Percentiles rank a stretch among this genome's conserved stretches.
Conservation (phyloP, 345 rosid genomes). For the Eucalyptus regnans region DNA sequence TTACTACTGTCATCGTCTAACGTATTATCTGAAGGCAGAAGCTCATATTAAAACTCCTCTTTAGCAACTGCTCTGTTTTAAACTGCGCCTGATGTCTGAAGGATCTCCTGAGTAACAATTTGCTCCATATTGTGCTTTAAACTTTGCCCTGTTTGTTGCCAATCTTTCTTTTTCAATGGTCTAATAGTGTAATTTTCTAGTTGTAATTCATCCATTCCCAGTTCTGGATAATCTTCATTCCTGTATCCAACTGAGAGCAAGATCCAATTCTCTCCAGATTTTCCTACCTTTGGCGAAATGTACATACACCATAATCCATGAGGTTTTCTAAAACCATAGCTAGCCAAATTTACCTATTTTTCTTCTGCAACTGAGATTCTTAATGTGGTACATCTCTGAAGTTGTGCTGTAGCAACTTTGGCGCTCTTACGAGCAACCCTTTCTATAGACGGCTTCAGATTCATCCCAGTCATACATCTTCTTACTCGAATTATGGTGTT, state of each 20-base stretch:
- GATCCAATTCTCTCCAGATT: neutral
- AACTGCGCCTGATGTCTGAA: neutral
- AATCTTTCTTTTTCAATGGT: neutral
- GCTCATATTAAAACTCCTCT: neutral
- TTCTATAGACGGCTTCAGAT: neutral
- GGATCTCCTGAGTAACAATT: neutral
- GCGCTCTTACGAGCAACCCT: neutral
- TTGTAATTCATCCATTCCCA: neutral
- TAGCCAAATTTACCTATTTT: neutral
- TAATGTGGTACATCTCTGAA: neutral
- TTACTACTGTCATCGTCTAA: neutral
- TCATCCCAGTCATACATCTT: neutral
- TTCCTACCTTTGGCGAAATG: neutral
- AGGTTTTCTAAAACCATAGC: too few relatives aligned
- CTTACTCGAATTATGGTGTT: neutral
- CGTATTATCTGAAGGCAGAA: neutral
- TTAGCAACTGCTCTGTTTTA: neutral
- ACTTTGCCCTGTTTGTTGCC: neutral
- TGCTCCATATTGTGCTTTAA: neutral
- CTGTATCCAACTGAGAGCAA: neutral
- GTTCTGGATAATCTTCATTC: neutral
- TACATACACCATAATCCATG: neutral
- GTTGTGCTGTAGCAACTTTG: too few relatives aligned
- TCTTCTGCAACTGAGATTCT: neutral
- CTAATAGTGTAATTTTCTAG: neutral